Evolutionary conservation across 768 basidiomycete species (phyloP).

Genomic region (Panus rudis): DNA sequence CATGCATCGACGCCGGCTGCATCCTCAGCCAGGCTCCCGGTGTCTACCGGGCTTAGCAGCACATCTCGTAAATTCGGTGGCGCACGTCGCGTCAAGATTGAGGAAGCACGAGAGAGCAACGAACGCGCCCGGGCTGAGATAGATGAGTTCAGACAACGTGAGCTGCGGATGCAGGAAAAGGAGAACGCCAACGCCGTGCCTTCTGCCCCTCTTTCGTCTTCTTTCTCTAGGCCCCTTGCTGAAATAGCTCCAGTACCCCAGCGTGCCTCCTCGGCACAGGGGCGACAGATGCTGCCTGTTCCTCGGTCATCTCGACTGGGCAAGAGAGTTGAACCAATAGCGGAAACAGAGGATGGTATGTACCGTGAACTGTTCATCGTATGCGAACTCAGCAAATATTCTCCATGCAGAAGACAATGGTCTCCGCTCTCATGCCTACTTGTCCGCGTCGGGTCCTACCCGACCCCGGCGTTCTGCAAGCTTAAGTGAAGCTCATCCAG

Average conservation of each 20-base stretch:
- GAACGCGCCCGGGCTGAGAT: constrained; percentile 25
- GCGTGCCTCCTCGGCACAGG: constrained; percentile 3
- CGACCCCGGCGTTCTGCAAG: constrained; percentile 73
- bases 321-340: constrained; percentile 8
- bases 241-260: constrained; percentile 13
- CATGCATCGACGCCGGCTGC: constrained; percentile 23
- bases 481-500: constrained; percentile 45
- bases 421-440: constrained; percentile 20
- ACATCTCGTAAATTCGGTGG: constrained; percentile 18
- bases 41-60: constrained; percentile 10
- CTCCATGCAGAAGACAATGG: constrained; percentile 11
- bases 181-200: constrained; percentile 32
- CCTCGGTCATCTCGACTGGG: constrained; percentile 3
- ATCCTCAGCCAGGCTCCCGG: constrained; percentile 11
- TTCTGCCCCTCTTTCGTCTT: neutral
- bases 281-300: constrained; percentile 9
- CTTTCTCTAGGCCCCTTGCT: constrained; percentile 18
- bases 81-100: constrained; percentile 19
- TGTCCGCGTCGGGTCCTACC: constrained; percentile 35
- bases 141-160: constrained; percentile 25
- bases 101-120: constrained; percentile 20
- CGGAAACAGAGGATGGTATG: constrained; percentile 9
- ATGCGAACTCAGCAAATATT: neutral
- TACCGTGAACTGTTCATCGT: neutral
- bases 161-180: constrained; percentile 25